Evolutionary conservation across 2,329 filamentous ascomycete genomes (phyloP), one percentile per base, ranked within the genome.

Genomic region (Aspergillus unguis): DNA sequence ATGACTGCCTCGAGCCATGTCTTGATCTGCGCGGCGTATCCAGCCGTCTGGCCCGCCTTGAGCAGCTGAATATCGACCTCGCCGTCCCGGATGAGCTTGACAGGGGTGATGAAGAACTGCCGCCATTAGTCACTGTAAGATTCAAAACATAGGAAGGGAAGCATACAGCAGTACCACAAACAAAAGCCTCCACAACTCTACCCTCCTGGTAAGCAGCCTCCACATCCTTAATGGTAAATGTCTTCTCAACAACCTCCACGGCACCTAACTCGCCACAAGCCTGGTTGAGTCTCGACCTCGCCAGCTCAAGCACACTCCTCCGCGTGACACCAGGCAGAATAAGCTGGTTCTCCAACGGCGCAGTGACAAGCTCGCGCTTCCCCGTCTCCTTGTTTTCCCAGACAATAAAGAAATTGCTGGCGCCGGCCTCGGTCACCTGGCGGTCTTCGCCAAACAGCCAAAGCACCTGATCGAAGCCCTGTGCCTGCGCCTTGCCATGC

Each of bases 261-360:
- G 95, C 78, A 55, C 89, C 86, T 4, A 84, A 58, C 3, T 68
- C 63, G 50, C 78, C 76, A 8, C 75, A 60, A 3, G 54, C 38
- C 47, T 69, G 62, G 1, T 72, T 69, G 8, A 95, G 73, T 6
- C 86, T 78, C 69, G 85, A 78, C 26, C 82, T 78, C 1, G 83
- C 85, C 23, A 95, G 77, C 60, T 92, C 85, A 33, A 96, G 71
- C 23, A 92, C 84, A 62, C 87, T 92, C 49, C 88, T 80, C 48
- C 92, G 80, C n/a, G 91, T 96, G 8, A 96, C 86, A 58, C 92
- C 92, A 57, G 92, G 88, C 3, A 96, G 79, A 61, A 96, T 95
- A 55, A 96, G 80, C 65, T 87, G 84, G 65, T 90, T 89, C 53
- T 87, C 87, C 40, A 96, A 74, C 6, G 90, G 89, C 2, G 92